These are phyloP conservation scores for Citeromyces matritensis DNA, from an alignment of 805 yeast species.

Conservation along the genomic window DNA sequence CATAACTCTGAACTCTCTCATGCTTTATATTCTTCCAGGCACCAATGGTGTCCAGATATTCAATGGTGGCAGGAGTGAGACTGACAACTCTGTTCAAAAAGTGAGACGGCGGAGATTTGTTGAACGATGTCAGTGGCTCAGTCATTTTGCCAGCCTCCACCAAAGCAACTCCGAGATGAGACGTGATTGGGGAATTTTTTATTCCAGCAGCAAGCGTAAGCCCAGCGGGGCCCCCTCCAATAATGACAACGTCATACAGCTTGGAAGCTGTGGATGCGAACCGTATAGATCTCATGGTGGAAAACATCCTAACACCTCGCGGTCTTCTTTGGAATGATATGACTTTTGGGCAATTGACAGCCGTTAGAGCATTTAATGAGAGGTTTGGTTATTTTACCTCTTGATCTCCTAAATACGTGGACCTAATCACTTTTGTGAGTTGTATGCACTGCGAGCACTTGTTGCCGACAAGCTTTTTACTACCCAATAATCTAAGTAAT, in stretches of 20 bases:
- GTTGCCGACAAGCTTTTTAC: too few species aligned
- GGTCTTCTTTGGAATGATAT: not conserved
- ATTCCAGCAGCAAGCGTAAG: conserved; percentile 73
- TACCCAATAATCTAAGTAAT: too few species aligned
- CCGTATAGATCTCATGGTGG: not conserved
- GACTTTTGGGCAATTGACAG: not conserved
- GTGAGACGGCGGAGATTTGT: conserved; percentile 22
- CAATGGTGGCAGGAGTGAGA: conserved; percentile 68
- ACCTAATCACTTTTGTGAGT: too few species aligned
- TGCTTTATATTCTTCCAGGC: conserved; percentile 57
- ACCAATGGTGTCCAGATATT: conserved; percentile 53
- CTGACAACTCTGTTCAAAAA: conserved; percentile 76
- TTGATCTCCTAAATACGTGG: too few species aligned
- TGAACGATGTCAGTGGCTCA: conserved; percentile 31
- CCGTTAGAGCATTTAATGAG: not conserved
- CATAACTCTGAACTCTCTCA: conserved; percentile 69
- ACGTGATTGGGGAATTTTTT: conserved; percentile 49
- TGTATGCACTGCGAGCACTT: too few species aligned
- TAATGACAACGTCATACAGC: conserved; percentile 58
- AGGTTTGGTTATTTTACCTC: too few species aligned
- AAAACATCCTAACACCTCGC: not conserved
- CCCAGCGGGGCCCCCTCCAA: conserved; percentile 98
- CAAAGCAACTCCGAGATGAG: conserved; percentile 43
- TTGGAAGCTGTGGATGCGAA: not conserved
- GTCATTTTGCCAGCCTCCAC: conserved; percentile 57